These are phyloP conservation scores for Chaetomium globosum DNA, from an alignment of 2,329 filamentous ascomycete genomes.

Conservation along the genomic window DNA sequence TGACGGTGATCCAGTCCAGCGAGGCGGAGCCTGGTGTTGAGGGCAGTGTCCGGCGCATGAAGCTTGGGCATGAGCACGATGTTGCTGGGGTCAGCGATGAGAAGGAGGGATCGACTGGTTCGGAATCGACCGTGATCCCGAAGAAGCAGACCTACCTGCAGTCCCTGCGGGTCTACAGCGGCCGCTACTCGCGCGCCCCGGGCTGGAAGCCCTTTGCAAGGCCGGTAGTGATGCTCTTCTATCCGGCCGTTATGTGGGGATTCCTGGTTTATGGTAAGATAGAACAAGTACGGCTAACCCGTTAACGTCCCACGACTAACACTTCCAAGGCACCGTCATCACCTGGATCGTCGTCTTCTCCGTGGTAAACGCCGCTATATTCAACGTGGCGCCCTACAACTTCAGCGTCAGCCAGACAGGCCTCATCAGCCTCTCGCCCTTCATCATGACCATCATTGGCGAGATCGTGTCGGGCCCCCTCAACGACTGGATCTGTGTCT, in stretches of 20 bases:
- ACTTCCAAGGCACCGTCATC: conserved; percentile 28
- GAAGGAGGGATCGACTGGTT: conserved; percentile 6
- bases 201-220: conserved; percentile 48
- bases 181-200: conserved; percentile 44
- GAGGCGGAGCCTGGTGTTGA: conserved; percentile 5
- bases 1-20: conserved; percentile 27
- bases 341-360: conserved; percentile 48
- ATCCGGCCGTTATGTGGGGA: conserved; percentile 54
- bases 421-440: conserved; percentile 54
- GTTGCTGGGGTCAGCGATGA: conserved; percentile 25
- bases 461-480: conserved; percentile 50
- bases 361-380: conserved; percentile 54
- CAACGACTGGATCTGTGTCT: conserved; percentile 50
- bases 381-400: conserved; percentile 54
- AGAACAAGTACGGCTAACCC: conserved; percentile 38
- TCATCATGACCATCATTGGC: conserved; percentile 52
- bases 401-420: conserved; percentile 54
- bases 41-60: conserved; percentile 25
- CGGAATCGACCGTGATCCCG: conserved; percentile 29
- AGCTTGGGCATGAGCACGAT: conserved; percentile 32
- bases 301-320: background rate
- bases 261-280: conserved; percentile 52
- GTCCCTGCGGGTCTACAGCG: conserved; percentile 43
- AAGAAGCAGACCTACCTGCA: conserved; percentile 42
- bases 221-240: conserved; percentile 54